Evolutionary conservation across 371 early-diverging fungal genomes (phyloP), one percentile per base, ranked within the genome.

Genomic region (Mucor saturninus): DNA sequence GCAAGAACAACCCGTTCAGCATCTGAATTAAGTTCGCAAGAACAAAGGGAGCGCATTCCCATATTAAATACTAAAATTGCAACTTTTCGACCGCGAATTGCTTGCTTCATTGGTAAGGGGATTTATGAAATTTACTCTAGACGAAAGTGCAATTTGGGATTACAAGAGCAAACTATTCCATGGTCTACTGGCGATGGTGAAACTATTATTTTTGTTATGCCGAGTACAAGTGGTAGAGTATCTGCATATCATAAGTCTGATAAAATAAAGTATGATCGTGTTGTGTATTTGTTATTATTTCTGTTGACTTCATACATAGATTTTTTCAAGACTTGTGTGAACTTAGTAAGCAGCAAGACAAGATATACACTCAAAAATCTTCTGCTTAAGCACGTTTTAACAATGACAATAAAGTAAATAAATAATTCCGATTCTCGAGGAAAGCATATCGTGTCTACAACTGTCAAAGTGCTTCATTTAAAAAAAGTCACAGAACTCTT

Each of bases 91-190:
- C 93, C 93, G 0, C 65, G 79, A 11, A 74, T 91, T 39, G 85
- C 86, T 5, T 91, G 91, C 60, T 93, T 91, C 73, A 82, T 93
- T 10, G 89, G 93, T 28, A 89, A 86, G 54, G 88, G 88, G 6
- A 87, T 87, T 28, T 90, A 85, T 77, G 86, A 87, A 31, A 83
- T 86, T 38, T 90, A 84, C 66, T 58, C 80, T 1, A 77, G 68
- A 5, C 55, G 71, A 46, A 79, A 77, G 54, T 72, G 74, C 30
- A 59, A 45, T 3, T 29, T 80, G 61, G 87, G 87, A 0, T 45
- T 82, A 26, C 80, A 79, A 54, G 14, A 32, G 1, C 56, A 35
- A 32, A 48, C 54, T 9, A 63, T 82, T 15, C 58, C 64, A 10
- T 75, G 80, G 78, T 48, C 39, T 5, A 42, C 65, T 45, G 50